phyloP scores from a whole-genome alignment of 257 asterid species.

The Echium plantagineum region DNA sequence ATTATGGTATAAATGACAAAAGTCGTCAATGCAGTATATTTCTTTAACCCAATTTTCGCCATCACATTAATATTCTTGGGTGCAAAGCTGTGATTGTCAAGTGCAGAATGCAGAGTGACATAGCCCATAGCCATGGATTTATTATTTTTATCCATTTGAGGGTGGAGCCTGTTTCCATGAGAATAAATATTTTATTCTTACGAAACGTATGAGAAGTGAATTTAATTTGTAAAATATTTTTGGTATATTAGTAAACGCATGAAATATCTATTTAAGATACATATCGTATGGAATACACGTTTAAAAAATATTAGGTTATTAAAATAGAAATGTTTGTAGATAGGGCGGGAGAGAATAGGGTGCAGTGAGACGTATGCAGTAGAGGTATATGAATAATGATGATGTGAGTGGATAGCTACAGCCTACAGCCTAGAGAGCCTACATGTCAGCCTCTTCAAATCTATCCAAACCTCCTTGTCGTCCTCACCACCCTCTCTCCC shows the following conservation, averaged over 20 bases:
- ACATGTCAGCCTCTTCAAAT: slow-evolving; percentile 39
- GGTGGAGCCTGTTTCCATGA: too few relatives aligned
- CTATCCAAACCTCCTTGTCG: slow-evolving; percentile 17
- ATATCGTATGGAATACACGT: too few relatives aligned
- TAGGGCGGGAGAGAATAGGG: not conserved
- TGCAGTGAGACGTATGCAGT: slow-evolving; percentile 3
- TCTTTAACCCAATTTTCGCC: not conserved
- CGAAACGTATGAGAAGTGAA: too few relatives aligned
- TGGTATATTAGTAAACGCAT: too few relatives aligned
- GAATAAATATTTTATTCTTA: too few relatives aligned
- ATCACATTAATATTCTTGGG: not conserved
- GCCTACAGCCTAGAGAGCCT: too few relatives aligned
- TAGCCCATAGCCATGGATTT: too few relatives aligned
- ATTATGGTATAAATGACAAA: not conserved
- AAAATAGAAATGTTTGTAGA: too few relatives aligned
- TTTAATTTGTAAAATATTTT: too few relatives aligned
- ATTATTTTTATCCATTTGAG: slow-evolving; percentile 1
- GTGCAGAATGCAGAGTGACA: not conserved
- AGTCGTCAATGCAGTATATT: not conserved
- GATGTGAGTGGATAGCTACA: slow-evolving; percentile 54
- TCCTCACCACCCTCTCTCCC: slow-evolving; percentile 27
- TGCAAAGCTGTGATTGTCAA: not conserved
- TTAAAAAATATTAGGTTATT: too few relatives aligned
- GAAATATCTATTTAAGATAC: too few relatives aligned
- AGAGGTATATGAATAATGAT: slow-evolving; percentile 37